Evolutionary conservation across 2,329 filamentous ascomycete species (phyloP), one percentile per base, ranked within the genome.

Genomic region (Trichoderma sp.): DNA sequence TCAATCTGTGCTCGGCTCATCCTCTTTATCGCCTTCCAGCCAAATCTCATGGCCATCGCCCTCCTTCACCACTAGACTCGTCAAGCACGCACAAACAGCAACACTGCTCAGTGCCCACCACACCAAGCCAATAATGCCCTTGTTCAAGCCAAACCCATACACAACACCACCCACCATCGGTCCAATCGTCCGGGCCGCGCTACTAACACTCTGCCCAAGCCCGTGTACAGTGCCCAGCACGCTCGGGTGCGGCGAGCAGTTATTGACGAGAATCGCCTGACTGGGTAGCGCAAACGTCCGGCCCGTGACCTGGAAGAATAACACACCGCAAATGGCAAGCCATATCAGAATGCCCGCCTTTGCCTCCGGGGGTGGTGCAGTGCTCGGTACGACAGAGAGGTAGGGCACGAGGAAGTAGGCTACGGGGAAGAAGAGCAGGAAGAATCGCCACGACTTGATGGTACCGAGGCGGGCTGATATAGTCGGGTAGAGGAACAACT

Each of bases 351-450:
- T 62, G 0, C 89, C 89, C 2, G 84, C 83, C 59, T 87, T 87
- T 47, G 81, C 76, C 7, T 81, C 82, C 1, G 88, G 87, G 2
- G 83, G 81, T 2, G 82, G 79, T 65, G 85, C 75, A 52, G 81
- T 71, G 47, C 86, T 87, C 0, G 90, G 91, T 1, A 94, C 83
- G 35, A 94, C 79, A 1, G 91, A 86, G 14, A 95, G 84, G 75
- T 90, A 94, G 0, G 92, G 92, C 47, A 91, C 85, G 11, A 91
- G 76, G 11, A 88, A 81, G 77, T 95, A 95, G 0, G 89, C 86
- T 11, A 92, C 37, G 0, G 92, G 91, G 71, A 94, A 94, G 61
- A 90, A 85, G 53, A 89, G 85, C 0, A 94, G 82, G 49, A 89
- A 92, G n/a, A 85, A 79, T 4, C 89, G 87, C 84, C 90, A 93